phyloP scores from a whole-genome alignment of 805 yeast genomes.

The Myxozyma udenii region DNA sequence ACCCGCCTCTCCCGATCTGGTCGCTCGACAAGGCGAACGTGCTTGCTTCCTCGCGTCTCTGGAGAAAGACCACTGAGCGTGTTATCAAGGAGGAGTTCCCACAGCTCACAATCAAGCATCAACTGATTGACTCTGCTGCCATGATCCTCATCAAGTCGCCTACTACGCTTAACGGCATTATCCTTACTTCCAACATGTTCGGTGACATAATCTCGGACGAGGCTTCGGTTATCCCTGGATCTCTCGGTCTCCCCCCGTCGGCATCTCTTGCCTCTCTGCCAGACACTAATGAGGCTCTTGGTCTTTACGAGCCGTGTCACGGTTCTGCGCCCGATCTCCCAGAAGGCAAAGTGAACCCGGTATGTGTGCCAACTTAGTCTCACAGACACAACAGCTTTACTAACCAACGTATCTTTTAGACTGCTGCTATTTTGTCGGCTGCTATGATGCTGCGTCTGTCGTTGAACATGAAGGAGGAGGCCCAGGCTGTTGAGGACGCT shows the following conservation, averaged over 20 bases:
- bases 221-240: constrained; percentile 97
- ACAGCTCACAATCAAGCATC: constrained; percentile 80
- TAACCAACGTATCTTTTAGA: constrained; percentile 6
- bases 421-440: constrained; percentile 91
- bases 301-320: constrained; percentile 96
- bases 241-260: constrained; percentile 91
- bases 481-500: constrained; percentile 83
- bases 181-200: constrained; percentile 93
- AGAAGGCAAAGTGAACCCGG: constrained; percentile 84
- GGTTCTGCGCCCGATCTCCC: constrained; percentile 97
- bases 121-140: constrained; percentile 97
- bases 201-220: constrained; percentile 98
- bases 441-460: constrained; percentile 97
- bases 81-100: constrained; percentile 89
- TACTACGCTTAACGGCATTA: constrained; percentile 84
- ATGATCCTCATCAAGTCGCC: constrained; percentile 95
- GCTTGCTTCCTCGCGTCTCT: constrained; percentile 88
- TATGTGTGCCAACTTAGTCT: constrained; percentile 1
- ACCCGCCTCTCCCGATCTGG: constrained; percentile 95
- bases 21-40: constrained; percentile 97
- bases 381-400: too few species aligned
- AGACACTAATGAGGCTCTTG: constrained; percentile 89
- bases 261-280: constrained; percentile 97
- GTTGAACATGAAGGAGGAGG: constrained; percentile 76
- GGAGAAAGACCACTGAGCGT: constrained; percentile 91